Evolutionary conservation across 768 basidiomycete species (phyloP).

Genomic region (Galerina marginata): DNA sequence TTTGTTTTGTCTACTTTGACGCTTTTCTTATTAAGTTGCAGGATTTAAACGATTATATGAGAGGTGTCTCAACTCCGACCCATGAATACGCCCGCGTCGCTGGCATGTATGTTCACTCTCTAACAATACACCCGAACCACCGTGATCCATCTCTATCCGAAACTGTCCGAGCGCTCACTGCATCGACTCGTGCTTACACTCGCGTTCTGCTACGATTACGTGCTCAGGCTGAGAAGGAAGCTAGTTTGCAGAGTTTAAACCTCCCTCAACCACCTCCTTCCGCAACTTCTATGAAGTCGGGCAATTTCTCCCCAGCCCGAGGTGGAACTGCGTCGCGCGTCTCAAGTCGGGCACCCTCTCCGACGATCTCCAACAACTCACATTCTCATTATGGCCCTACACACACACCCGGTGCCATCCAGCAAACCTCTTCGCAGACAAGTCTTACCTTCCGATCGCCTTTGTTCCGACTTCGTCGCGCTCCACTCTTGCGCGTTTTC

Average conservation of each 20-base stretch:
- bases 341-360: conserved; percentile 74
- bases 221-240: conserved; percentile 74
- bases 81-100: conserved; percentile 74
- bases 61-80: conserved; percentile 75
- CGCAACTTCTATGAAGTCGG: conserved; percentile 22
- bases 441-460: conserved; percentile 65
- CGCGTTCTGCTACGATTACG: conserved; percentile 81
- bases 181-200: conserved; percentile 76
- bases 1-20: neutral
- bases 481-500: conserved; percentile 80
- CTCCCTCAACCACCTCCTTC: conserved; percentile 17
- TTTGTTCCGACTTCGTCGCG: conserved; percentile 70
- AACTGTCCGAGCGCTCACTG: conserved; percentile 56
- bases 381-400: conserved; percentile 46
- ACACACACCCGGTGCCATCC: conserved; percentile 23
- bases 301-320: conserved; percentile 24
- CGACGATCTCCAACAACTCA: conserved; percentile 55
- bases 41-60: conserved; percentile 84
- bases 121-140: conserved; percentile 44
- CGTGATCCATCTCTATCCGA: conserved; percentile 46
- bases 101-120: conserved; percentile 58
- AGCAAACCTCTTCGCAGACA: conserved; percentile 27
- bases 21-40: conserved; percentile 33
- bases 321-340: conserved; percentile 40
- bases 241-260: conserved; percentile 30